Conservation (phyloP, 2,329 filamentous ascomycete species). For the Acarospora socialis region DNA sequence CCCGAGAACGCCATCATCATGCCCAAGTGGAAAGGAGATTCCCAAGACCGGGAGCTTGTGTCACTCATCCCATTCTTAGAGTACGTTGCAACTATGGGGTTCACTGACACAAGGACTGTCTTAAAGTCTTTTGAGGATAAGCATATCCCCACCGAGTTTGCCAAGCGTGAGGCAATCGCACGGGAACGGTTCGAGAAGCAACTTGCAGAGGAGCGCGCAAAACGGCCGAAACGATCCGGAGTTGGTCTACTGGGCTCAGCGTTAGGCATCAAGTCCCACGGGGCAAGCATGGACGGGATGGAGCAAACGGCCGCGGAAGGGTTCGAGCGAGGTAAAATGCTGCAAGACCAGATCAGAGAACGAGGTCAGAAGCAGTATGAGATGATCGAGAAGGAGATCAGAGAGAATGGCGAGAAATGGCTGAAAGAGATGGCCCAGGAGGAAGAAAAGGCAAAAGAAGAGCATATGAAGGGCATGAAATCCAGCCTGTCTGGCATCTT, state of each 20-base stretch:
- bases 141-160: slow-evolving; percentile 81
- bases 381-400: slow-evolving; percentile 75
- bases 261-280: slow-evolving; percentile 62
- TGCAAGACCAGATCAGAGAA: slow-evolving; percentile 87
- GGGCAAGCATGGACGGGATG: slow-evolving; percentile 48
- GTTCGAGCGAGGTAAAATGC: slow-evolving; percentile 86
- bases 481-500: slow-evolving; percentile 50
- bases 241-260: slow-evolving; percentile 56
- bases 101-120: slow-evolving; percentile 71
- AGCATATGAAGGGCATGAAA: slow-evolving; percentile 88
- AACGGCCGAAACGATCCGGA: slow-evolving; percentile 43
- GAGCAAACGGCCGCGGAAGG: slow-evolving; percentile 61
- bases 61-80: slow-evolving; percentile 91
- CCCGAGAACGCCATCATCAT: slow-evolving; percentile 94
- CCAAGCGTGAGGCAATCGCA: slow-evolving; percentile 70
- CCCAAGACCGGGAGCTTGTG: slow-evolving; percentile 73
- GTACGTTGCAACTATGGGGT: slow-evolving; percentile 89
- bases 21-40: slow-evolving; percentile 75
- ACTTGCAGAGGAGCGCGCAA: slow-evolving; percentile 52
- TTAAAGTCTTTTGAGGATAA: slow-evolving; percentile 80
- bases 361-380: slow-evolving; percentile 83
- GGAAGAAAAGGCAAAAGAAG: slow-evolving; percentile 79
- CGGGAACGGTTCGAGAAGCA: slow-evolving; percentile 74
- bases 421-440: slow-evolving; percentile 81
- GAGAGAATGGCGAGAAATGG: slow-evolving; percentile 89